Base-by-base conservation (phyloP, 1,284 basidiomycete genomes). In the Neolentinus lepideus region DNA sequence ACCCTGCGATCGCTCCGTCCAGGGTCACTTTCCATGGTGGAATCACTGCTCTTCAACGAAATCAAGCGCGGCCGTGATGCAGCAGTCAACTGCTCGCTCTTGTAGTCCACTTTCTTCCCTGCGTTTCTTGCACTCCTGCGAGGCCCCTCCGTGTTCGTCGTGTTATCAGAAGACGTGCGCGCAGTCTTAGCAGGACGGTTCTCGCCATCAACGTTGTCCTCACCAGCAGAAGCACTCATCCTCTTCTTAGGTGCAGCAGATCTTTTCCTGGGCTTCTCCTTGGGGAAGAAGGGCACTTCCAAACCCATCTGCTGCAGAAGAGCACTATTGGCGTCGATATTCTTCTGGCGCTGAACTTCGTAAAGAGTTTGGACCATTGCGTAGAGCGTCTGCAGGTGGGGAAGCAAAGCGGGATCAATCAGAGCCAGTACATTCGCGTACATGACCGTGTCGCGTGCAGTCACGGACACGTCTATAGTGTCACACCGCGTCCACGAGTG, bases 61-160 rank as follows among this genome's bases (percentile, higher is more conserved):
- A n/a, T 16, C 12, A 68, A 83, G 65, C 61, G 90, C 88, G 89
- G 88, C 61, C 38, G 6, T n/a, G 47, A 10, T 6, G 27, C 47
- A 6, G 24, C 21, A 22, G 24, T 8, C 3, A 43, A 16, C 53
- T 33, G 53, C 58, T 71, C 68, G 22, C 69, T 69, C 1, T 67
- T 75, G 64, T 88, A 84, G 66, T 85, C 73, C 2, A 81, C 65
- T n/a, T 62, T 69, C 63, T 83, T 85, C 1, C 80, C 81, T 2
- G 75, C 71, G 59, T 84, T 83, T 52, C 89, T 76, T 36, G 77
- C 72, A 63, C 88, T 91, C 54, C 89, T 74, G 29, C 89, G 78
- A 52, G 76, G 61, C 9, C 73, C 65, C n/a, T 26, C 56, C 2
- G 56, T 45, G 16, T 46, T 53, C 27, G 46, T 59, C 14, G 22